Base-by-base conservation (phyloP, 2,329 filamentous ascomycete species). In the Colletotrichum chlorophyti region DNA sequence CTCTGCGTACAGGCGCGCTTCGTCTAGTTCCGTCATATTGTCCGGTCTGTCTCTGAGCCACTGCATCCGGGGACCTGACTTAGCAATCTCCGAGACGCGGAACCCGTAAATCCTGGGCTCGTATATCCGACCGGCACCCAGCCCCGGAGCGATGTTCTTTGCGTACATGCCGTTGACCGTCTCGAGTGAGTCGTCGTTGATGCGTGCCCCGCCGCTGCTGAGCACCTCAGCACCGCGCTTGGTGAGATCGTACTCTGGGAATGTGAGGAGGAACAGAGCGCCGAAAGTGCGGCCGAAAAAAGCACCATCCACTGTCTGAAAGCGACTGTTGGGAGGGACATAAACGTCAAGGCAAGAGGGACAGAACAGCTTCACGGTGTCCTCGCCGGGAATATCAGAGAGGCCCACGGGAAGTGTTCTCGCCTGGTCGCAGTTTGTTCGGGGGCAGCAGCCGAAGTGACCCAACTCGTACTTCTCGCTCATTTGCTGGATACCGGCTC, bases 211-310 rank as follows among this genome's bases (percentile, higher is more conserved):
- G 32, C 62, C 64, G 60, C 73, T 74, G 47, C 67, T 68, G 53
- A 89, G 76, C n/a, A 83, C 77, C 46, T 89, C 83, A 51, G 81
- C 78, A 54, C 88, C 88, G 66, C 87, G 86, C 68, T 90, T 88
- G 27, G 88, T 88, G 59, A 98, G 86, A 66, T 97, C 93, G 70
- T 97, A 90, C 71, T 99, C 95, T 31, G 95, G 94, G 74, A 98
- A 99, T 34, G 94, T 99, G 81, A 99, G 94, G 72, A 99, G 92
- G 79, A 99, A 99, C 59, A 99, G 86, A 41, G 93, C 93, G 61
- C 93, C 93, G 73, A 99, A 99, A 0, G 95, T 99, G 51, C 95
- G 94, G 43, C 95, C 95, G 70, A 99, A 99, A 79, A 98, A 99
- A 42, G 95, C 95, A 50, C 95, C 95, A 66, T 99, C 95, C 29